phyloP scores from a whole-genome alignment of 192 early-diverging fungal species.

The Obelidium mucronatum region DNA sequence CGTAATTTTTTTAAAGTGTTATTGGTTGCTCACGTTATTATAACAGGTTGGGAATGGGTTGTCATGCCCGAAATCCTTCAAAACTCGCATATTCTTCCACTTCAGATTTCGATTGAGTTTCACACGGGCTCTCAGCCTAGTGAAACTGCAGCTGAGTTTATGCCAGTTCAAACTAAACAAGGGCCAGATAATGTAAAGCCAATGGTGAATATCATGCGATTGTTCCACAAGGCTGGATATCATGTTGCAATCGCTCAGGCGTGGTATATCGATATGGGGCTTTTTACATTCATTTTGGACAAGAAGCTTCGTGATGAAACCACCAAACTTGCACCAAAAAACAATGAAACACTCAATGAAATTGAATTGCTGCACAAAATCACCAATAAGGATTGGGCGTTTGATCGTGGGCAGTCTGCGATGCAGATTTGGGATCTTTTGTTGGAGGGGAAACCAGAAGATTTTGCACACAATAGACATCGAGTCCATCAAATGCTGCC shows the following conservation, averaged over 20 bases:
- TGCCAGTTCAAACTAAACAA: neutral
- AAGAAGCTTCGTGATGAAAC: no score
- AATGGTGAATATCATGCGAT: neutral
- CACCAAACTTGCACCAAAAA: no score
- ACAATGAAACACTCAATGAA: no score
- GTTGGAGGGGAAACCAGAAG: no score
- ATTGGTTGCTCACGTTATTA: neutral
- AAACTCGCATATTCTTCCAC: neutral
- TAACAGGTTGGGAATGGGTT: slow-evolving; percentile 3
- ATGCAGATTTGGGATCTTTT: neutral
- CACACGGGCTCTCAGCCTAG: neutral
- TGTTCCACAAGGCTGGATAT: neutral
- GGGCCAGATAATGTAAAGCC: neutral
- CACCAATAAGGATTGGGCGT: neutral
- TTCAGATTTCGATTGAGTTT: neutral
- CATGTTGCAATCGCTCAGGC: neutral
- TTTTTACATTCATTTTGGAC: neutral
- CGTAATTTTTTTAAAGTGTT: neutral
- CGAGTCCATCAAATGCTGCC: neutral
- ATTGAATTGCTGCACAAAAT: neutral
- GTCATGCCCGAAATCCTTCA: neutral
- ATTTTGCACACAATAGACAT: no score
- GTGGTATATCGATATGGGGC: neutral
- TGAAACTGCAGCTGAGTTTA: neutral
- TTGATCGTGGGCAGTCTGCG: neutral